A percentile compares a stretch with the other conserved stretches of the same genome.
Conservation (phyloP, 2,329 filamentous ascomycete species). For the Coniella vitis region DNA sequence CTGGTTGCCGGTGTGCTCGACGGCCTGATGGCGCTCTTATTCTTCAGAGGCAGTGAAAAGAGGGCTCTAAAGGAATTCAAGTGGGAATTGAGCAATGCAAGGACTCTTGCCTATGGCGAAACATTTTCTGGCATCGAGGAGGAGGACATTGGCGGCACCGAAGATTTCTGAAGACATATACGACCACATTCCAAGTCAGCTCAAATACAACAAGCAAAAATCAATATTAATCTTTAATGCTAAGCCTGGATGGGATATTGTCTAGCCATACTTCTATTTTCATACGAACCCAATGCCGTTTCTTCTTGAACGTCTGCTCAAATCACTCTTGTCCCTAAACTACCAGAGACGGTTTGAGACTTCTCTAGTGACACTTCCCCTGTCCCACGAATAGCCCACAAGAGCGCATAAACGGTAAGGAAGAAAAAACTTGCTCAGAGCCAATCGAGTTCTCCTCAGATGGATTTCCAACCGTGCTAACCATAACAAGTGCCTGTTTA, state of each 20-base stretch:
- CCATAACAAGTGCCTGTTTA: no score
- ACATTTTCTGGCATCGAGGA: not conserved
- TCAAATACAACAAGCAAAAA: not conserved
- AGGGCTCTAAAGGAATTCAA: slow-evolving; percentile 83
- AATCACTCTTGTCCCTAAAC: not conserved
- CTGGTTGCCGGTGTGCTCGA: slow-evolving; percentile 73
- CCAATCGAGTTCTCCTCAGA: no score
- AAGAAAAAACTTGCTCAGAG: no score
- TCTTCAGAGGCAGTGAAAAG: slow-evolving; percentile 84
- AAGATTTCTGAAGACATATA: not conserved
- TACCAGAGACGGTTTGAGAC: no score
- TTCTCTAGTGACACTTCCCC: no score
- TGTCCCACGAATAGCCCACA: no score
- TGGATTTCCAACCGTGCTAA: no score
- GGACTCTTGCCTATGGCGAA: slow-evolving; percentile 27
- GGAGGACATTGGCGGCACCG: not conserved
- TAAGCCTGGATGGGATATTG: slow-evolving; percentile 12
- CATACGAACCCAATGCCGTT: not conserved
- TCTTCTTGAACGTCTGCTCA: not conserved
- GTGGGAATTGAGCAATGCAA: slow-evolving; percentile 79
- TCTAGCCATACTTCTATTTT: slow-evolving; percentile 13
- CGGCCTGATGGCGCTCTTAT: slow-evolving; percentile 78
- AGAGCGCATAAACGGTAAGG: no score
- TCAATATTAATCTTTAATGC: slow-evolving; percentile 13
- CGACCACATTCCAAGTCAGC: not conserved